A percentile compares a stretch with the other conserved stretches of the same genome.
Conservation (phyloP, 2,329 filamentous ascomycete species). For the Cadophora malorum region DNA sequence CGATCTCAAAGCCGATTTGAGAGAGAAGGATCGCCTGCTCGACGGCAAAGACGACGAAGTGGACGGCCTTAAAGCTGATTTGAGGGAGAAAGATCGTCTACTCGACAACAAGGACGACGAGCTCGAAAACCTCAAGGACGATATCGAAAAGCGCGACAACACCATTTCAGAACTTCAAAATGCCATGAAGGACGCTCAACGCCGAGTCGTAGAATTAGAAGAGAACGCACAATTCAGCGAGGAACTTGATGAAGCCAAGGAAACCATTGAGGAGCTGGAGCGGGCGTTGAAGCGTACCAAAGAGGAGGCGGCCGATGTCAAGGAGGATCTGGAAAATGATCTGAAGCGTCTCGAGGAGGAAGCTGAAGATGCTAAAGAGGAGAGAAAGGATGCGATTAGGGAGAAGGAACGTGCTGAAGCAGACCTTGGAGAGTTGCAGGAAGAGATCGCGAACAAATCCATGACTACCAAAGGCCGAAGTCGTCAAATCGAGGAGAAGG, state of each 20-base stretch:
- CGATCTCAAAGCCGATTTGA: constrained; percentile 76
- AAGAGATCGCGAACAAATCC: constrained; percentile 81
- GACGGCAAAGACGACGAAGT: constrained; percentile 79
- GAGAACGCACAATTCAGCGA: constrained; percentile 59
- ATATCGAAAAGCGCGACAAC: constrained; percentile 57
- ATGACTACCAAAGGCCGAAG: constrained; percentile 76
- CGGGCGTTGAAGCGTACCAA: constrained; percentile 12
- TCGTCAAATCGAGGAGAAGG: constrained; percentile 76
- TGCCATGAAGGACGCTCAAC: constrained; percentile 61
- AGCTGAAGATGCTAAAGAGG: constrained; percentile 60
- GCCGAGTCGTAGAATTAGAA: constrained; percentile 61
- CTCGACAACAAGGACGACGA: constrained; percentile 62
- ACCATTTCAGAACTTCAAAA: constrained; percentile 63
- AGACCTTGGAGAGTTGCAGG: constrained; percentile 71
- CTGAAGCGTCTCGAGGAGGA: constrained; percentile 61
- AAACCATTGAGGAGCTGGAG: constrained; percentile 57
- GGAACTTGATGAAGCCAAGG: constrained; percentile 46
- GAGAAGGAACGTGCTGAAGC: constrained; percentile 64
- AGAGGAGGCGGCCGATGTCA: constrained; percentile 48
- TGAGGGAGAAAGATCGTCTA: constrained; percentile 42
- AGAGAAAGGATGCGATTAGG: constrained; percentile 58
- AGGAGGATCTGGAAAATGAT: constrained; percentile 62
- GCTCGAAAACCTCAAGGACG: constrained; percentile 68
- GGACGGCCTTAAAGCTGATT: constrained; percentile 62
- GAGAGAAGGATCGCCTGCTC: constrained; percentile 76